Base-by-base conservation (phyloP, 805 yeast genomes). In the Monosporozyma solicola region DNA sequence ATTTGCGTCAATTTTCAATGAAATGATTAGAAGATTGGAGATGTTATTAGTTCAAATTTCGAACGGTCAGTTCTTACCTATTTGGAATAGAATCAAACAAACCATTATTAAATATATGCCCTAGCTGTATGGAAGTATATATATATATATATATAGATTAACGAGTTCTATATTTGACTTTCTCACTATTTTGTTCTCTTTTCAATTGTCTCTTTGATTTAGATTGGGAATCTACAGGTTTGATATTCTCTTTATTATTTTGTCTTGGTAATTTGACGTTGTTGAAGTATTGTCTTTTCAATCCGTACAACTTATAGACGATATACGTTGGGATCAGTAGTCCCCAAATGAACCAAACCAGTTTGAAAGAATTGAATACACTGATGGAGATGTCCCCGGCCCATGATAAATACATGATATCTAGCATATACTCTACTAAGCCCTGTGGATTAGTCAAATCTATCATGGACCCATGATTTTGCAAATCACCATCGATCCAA, bases 391-490 rank as follows among this genome's bases (percentile, higher is more conserved):
- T 45, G 54, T 80, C 77, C 27, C 78, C 70, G n/a, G 74, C 55
- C 65, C 80, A 68, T 7, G 84, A 78, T 49, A 80, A 56, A 62
- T 81, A 81, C 45, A 80, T 67, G 39, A 78, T 57, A 60, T 81
- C 86, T 56, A 80, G 79, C 64, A 80, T 64, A 62, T 78, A 79
- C 61, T 80, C 84, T 39, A 73, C 74, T 11, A 80, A 62, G 0
- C 83, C 83, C 11, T 71, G 71, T 10, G 54, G 39, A 27, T 75
- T 77, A 35, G 64, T 61, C 48, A 80, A 66, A 57, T 81, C 83
- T 47, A 73, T 74, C 31, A 50, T 31, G 1, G 48, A 32, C 0
- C 84, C 84, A 56, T 71, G 74, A 67, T 45, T 56, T 46, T 32
- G 41, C 51, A 5, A 50, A 16, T 27, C 44, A 29, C 48, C 49